Conservation (phyloP, 768 basidiomycete genomes). For the Naganishia kalamii region DNA sequence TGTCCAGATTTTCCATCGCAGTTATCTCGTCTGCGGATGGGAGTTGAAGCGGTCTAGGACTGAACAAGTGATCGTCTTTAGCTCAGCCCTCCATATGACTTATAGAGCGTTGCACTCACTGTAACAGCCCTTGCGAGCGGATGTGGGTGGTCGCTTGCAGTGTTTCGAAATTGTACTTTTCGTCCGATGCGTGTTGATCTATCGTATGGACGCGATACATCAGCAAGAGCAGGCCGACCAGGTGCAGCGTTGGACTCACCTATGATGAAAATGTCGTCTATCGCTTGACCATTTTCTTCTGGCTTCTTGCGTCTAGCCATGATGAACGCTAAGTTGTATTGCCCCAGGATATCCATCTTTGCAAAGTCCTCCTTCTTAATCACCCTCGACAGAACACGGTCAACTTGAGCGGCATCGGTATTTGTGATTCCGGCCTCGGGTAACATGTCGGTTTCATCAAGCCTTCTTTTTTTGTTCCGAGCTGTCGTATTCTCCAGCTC, state of each 20-base stretch:
- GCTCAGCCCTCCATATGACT: not conserved
- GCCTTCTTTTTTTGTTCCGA: not conserved
- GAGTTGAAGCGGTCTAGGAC: conserved; percentile 69
- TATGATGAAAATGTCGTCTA: conserved; percentile 91
- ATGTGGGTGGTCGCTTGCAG: conserved; percentile 85
- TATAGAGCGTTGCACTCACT: conserved; percentile 52
- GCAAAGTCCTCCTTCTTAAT: conserved; percentile 82
- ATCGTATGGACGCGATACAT: no score
- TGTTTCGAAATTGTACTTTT: conserved; percentile 97
- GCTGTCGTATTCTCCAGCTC: conserved; percentile 31
- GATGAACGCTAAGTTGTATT: conserved; percentile 95
- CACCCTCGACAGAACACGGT: conserved; percentile 68
- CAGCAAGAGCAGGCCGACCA: not conserved
- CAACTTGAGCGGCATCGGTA: conserved; percentile 53
- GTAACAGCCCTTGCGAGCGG: conserved; percentile 73
- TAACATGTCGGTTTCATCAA: conserved; percentile 17
- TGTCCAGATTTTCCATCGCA: conserved; percentile 77
- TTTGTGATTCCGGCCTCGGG: conserved; percentile 38
- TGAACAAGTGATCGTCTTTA: conserved; percentile 40
- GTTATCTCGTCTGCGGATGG: conserved; percentile 84
- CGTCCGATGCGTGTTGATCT: conserved; percentile 95
- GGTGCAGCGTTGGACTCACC: conserved; percentile 21
- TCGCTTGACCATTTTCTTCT: conserved; percentile 20
- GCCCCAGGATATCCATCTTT: conserved; percentile 76
- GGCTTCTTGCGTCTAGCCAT: conserved; percentile 60